Evolutionary conservation across 2,329 filamentous ascomycete genomes (phyloP), one percentile per base, ranked within the genome.

Genomic region (Hirsutella rhossiliensis): DNA sequence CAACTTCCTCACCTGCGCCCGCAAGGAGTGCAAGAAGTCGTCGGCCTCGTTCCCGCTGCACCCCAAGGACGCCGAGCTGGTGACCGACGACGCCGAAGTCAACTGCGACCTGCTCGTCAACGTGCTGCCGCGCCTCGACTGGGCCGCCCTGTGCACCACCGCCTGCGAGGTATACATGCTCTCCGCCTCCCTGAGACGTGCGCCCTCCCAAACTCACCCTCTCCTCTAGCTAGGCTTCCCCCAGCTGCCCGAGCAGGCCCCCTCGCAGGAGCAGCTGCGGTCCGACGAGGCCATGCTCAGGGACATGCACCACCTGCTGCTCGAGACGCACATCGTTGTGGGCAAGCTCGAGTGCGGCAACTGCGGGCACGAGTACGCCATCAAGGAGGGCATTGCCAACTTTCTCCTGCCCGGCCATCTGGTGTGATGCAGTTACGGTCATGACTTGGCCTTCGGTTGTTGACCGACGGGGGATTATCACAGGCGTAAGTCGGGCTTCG

Each of bases 351-450:
- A 89, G 5, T 98, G 92, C 62, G 88, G 78, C 40, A 85, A 84
- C 63, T 98, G 92, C 60, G 87, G 85, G 40, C 90, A 97, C 61
- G 87, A 94, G 69, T 98, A 97, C 64, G 80, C 80, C 47, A 82
- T 98, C 50, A 89, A 92, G 61, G 90, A 98, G 66, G 92, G 92
- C 5, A 95, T 97, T 62, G 87, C 88, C 47, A 97, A 97, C 64
- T 98, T 98, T 58, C 67, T 98, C 59, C 67, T 98, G 53, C 92
- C 92, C 12, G 92, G 84, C 56, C 92, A 98, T 69, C 67, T 98
- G 63, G 92, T 89, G 40, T 79, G 60, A 65, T 23, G 12, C 11
- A 23, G n/a, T n/a, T n/a, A 23, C 23, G 23, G 23, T 4, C 23
- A 23, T 23, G 23, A 23, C 4, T 4, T 4, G 23, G 23, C 4